Evolutionary conservation across 352 stramenopile species (phyloP), one percentile per base, ranked within the genome.

Genomic region (Phytophthora cajani): DNA sequence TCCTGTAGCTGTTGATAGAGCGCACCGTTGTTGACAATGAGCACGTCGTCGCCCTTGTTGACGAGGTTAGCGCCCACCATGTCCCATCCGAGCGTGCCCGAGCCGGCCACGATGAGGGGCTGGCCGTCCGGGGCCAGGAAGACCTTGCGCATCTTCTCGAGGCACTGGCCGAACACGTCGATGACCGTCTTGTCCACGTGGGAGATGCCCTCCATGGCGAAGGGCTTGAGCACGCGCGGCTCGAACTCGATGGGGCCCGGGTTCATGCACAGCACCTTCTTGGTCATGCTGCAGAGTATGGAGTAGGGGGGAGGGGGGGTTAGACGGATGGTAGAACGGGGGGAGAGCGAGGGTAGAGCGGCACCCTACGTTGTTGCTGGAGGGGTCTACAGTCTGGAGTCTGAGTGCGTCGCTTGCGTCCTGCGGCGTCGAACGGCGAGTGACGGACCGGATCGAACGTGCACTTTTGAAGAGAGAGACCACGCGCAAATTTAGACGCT

Each of bases 231-330:
- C 79, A 93, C 86, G 55, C 85, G 80, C 49, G 73, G 71, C 80
- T 93, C 86, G 69, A 93, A 93, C 71, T 91, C 86, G 67, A 93
- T 92, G 36, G 86, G 86, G n/a, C 86, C 86, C 6, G 86, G 86
- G 77, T 91, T 93, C 86, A 93, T 93, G 68, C 84, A 91, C 55
- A 93, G 58, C 67, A 90, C 81, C 44, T 77, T 72, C 80, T 93
- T 92, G 32, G 84, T 92, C 84, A 92, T 92, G 23, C 47, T 77
- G 44, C 36, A 44, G 36, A 44, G 30, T 32, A 9, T 27, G 1
- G 23, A 27, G 23, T 42, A 42, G 1, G 33, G 33, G 33, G 23
- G 23, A 27, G 36, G 36, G 36, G 36, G 36, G 36, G 12, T 42
- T 42, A 42, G 36, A 9, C 5, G 36, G 9, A 1, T 42, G 36